A percentile compares a stretch with the other conserved stretches of the same genome.
These are phyloP conservation scores for Acacia acuminata DNA, from an alignment of 306 rosid genomes.

Conservation along the genomic window DNA sequence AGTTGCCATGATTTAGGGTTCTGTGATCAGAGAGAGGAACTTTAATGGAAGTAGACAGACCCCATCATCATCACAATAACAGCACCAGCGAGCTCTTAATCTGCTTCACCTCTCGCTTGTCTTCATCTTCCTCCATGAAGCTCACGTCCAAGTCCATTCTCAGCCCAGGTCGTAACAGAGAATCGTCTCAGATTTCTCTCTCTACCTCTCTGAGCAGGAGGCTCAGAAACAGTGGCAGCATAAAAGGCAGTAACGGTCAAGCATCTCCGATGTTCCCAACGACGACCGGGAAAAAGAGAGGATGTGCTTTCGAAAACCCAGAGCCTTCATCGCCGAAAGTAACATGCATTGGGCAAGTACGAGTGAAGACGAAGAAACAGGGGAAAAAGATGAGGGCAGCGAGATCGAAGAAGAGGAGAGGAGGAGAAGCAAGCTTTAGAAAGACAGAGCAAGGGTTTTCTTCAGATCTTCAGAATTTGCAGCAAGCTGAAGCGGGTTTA, in stretches of 20 bases:
- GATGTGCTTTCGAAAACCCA: slow-evolving; percentile 56
- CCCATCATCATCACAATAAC: slow-evolving; percentile 33
- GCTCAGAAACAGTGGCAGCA: slow-evolving; percentile 56
- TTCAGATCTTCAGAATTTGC: slow-evolving; percentile 39
- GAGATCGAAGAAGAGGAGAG: slow-evolving; percentile 62
- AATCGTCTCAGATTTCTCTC: slow-evolving; percentile 57
- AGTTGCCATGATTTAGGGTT: slow-evolving; percentile 26
- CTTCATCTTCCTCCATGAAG: slow-evolving; percentile 57
- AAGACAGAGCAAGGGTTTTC: slow-evolving; percentile 36
- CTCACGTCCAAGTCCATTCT: slow-evolving; percentile 65
- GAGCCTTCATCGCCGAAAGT: slow-evolving; percentile 79
- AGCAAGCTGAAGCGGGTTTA: slow-evolving; percentile 45
- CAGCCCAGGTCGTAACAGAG: slow-evolving; percentile 56
- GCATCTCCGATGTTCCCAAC: slow-evolving; percentile 72
- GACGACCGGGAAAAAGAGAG: slow-evolving; percentile 47
- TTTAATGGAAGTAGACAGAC: slow-evolving; percentile 51
- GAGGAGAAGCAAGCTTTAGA: slow-evolving; percentile 69
- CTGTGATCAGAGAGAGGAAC: background rate
- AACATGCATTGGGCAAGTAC: slow-evolving; percentile 84
- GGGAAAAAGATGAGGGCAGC: slow-evolving; percentile 81
- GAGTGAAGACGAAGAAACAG: slow-evolving; percentile 90
- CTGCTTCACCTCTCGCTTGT: slow-evolving; percentile 66
- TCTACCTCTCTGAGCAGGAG: slow-evolving; percentile 66
- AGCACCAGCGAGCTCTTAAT: slow-evolving; percentile 56
- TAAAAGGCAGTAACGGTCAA: slow-evolving; percentile 54